Evolutionary conservation across 306 rosid species (phyloP).

Genomic region (Abrus pulchellus): DNA sequence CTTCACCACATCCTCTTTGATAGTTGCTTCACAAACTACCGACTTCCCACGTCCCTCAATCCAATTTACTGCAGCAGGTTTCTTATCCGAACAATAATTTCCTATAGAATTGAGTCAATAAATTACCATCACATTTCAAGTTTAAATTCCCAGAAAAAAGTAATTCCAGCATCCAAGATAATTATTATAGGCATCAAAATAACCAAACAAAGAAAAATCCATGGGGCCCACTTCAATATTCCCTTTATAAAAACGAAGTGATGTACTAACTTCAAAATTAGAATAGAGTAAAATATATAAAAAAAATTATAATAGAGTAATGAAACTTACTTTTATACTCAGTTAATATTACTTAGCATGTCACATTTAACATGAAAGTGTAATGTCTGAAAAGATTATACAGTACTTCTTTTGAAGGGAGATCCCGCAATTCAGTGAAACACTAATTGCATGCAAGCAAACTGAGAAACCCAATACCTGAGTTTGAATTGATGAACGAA

Average conservation of each 20-base stretch:
- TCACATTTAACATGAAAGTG: background rate
- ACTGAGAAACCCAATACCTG: background rate
- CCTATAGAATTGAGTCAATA: conserved; percentile 45
- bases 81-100: conserved; percentile 75
- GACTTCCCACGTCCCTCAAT: conserved; percentile 76
- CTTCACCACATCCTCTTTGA: conserved; percentile 63
- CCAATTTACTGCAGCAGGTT: conserved; percentile 74
- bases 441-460: background rate
- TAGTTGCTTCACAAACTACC: conserved; percentile 66
- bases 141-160: background rate
- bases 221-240: background rate
- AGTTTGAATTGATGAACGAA: background rate
- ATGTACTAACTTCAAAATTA: background rate
- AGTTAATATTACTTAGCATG: background rate
- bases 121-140: background rate
- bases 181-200: background rate
- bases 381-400: background rate
- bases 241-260: background rate
- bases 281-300: background rate
- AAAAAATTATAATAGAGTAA: background rate
- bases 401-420: background rate
- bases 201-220: background rate
- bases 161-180: background rate
- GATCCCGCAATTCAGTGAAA: background rate
- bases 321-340: background rate